Conservation (phyloP, 2,329 filamentous ascomycete genomes). For the Chalara sp. region DNA sequence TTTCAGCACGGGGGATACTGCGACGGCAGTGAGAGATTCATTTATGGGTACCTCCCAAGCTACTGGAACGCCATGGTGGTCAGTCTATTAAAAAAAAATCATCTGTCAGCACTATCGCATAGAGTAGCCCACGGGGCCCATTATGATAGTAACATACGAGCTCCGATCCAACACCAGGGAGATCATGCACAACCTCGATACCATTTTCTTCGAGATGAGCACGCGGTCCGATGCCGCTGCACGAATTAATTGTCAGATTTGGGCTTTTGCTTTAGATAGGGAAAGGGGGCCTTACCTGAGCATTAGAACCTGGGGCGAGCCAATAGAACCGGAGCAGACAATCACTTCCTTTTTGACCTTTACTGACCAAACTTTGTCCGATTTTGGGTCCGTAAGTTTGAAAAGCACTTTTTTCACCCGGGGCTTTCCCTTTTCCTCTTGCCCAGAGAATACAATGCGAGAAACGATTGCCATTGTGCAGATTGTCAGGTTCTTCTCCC, state of each 20-base stretch:
- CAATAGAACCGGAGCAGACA: slow-evolving; percentile 4
- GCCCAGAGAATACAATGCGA: slow-evolving; percentile 2
- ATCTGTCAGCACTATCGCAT: neutral
- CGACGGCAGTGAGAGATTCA: neutral
- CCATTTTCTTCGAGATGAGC: slow-evolving; percentile 3
- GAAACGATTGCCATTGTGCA: slow-evolving; percentile 4
- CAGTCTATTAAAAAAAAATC: neutral
- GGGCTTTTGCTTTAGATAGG: neutral
- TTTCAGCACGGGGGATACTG: neutral
- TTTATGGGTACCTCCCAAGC: slow-evolving; percentile 3
- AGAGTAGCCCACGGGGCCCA: no score
- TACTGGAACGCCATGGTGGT: slow-evolving; percentile 3
- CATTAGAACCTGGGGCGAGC: slow-evolving; percentile 7
- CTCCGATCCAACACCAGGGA: slow-evolving; percentile 4
- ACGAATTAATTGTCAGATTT: neutral
- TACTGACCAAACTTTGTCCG: neutral
- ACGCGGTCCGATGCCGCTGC: slow-evolving; percentile 3
- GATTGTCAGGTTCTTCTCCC: slow-evolving; percentile 4
- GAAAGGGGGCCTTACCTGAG: slow-evolving; percentile 1
- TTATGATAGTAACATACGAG: slow-evolving; percentile 2
- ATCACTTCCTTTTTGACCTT: slow-evolving; percentile 6
- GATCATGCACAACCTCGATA: slow-evolving; percentile 1
- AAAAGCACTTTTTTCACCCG: slow-evolving; percentile 1
- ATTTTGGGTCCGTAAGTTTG: neutral
- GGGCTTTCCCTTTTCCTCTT: neutral